These are phyloP conservation scores for Botrytis medusae DNA, from an alignment of 2,329 filamentous ascomycete genomes.

Conservation along the genomic window DNA sequence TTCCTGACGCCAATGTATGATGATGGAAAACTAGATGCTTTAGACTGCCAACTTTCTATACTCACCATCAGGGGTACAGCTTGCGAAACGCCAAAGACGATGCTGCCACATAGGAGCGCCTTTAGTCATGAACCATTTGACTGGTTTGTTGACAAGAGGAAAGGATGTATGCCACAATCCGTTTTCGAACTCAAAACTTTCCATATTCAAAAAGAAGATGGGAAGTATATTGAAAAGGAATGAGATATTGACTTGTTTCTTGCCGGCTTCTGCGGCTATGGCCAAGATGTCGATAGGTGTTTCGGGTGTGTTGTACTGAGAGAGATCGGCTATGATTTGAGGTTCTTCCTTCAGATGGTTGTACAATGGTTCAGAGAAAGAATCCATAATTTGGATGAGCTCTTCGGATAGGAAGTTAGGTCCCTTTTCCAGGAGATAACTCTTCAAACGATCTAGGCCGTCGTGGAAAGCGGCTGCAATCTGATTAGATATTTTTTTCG, in stretches of 20 bases:
- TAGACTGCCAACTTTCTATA: slow-evolving; percentile 21
- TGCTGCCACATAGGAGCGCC: slow-evolving; percentile 23
- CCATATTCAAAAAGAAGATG: slow-evolving; percentile 30
- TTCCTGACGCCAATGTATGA: background rate
- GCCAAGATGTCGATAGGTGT: slow-evolving; percentile 24
- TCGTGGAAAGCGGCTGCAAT: slow-evolving; percentile 26
- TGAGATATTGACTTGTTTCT: slow-evolving; percentile 25
- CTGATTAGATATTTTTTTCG: slow-evolving; percentile 2
- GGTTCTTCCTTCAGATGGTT: slow-evolving; percentile 28
- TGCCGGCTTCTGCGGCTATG: slow-evolving; percentile 25
- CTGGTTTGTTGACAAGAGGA: slow-evolving; percentile 21
- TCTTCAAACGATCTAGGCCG: slow-evolving; percentile 25
- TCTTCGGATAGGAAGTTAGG: slow-evolving; percentile 15
- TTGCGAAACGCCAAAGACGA: slow-evolving; percentile 27
- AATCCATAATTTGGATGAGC: slow-evolving; percentile 30
- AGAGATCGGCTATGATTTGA: slow-evolving; percentile 24
- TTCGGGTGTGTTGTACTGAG: slow-evolving; percentile 24
- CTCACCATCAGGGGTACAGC: slow-evolving; percentile 24
- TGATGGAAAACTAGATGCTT: background rate
- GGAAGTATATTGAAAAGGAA: slow-evolving; percentile 27
- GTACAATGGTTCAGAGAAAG: slow-evolving; percentile 26
- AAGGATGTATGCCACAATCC: slow-evolving; percentile 26
- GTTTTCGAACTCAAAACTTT: slow-evolving; percentile 27
- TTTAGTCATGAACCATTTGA: slow-evolving; percentile 25
- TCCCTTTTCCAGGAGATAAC: slow-evolving; percentile 25